Evolutionary conservation across 2,329 filamentous ascomycete genomes (phyloP), one percentile per base, ranked within the genome.

Genomic region (Colletotrichum noveboracense): DNA sequence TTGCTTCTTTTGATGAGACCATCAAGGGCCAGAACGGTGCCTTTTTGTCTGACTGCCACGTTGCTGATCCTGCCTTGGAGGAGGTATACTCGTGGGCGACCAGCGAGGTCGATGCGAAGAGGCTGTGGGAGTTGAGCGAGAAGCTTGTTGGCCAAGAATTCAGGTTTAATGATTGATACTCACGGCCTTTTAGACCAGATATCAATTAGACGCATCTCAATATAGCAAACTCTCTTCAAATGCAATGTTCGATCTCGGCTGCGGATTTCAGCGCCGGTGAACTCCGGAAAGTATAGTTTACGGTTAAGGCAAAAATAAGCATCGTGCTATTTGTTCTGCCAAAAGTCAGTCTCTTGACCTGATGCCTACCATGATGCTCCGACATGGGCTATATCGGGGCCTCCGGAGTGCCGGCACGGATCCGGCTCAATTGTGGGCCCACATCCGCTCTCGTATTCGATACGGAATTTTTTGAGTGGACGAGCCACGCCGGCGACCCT

Each of bases 251-350:
- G 6, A 38, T 4, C 36, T 18, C 7, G 2, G 7, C 36, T 18
- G 14, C 7, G 8, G 36, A 38, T 8, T 8, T 5, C 4, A 18
- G 18, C 1, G 14, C 7, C 14, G 3, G 7, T 6, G 14, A 3
- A 18, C 16, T 9, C 3, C 16, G 16, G 36, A 38, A 38, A 38
- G 7, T 18, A 6, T 2, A 8, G 16, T 18, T 18, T 38, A 38
- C 36, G 7, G 8, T 6, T 1, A 8, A 38, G 36, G 1, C 1
- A 18, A 3, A 8, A 12, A 16, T 4, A 1, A 18, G 5, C 5
- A 14, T 18, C 8, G 14, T 38, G 16, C 14, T 18, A 7, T 4
- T 30, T 10, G 36, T 18, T 18, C 36, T 18, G 16, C 36, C 3
- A 13, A 14, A 13, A 14, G 1, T 14, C 1, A 7, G 7, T 14